phyloP scores from a whole-genome alignment of 2,329 filamentous ascomycete species.

The Diaporthe ampelina region DNA sequence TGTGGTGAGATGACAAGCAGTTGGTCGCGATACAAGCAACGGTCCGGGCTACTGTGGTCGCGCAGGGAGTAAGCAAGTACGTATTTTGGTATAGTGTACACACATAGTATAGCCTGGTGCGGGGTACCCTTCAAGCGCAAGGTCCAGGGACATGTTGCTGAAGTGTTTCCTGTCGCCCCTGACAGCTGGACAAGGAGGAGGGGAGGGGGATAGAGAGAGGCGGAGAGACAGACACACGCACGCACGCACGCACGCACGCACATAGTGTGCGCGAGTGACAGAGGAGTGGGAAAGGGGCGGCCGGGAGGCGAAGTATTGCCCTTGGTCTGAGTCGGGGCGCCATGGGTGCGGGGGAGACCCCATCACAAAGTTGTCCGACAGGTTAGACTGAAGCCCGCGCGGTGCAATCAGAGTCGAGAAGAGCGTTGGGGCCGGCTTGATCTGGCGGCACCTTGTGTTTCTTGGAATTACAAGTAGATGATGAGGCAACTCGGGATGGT shows the following conservation, averaged over 20 bases:
- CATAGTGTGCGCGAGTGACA: background rate
- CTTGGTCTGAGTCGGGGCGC: slow-evolving; percentile 7
- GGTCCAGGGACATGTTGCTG: slow-evolving; percentile 5
- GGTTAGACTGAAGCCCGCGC: background rate
- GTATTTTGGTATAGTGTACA: background rate
- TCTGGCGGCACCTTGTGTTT: slow-evolving; percentile 9
- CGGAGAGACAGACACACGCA: background rate
- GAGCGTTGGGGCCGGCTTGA: background rate
- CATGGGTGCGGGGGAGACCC: slow-evolving; percentile 31
- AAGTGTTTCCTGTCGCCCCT: slow-evolving; percentile 18
- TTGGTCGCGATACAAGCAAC: slow-evolving; percentile 27
- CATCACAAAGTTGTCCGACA: slow-evolving; percentile 18
- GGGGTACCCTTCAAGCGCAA: slow-evolving; percentile 28
- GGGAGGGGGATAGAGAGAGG: background rate
- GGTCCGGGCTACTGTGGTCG: background rate
- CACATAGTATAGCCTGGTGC: background rate
- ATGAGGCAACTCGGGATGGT: slow-evolving; percentile 12
- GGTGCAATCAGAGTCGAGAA: slow-evolving; percentile 27
- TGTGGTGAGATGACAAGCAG: background rate
- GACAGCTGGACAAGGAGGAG: slow-evolving; percentile 6
- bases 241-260: too few species aligned
- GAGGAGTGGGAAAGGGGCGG: background rate
- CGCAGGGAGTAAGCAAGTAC: background rate
- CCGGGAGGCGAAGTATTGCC: slow-evolving; percentile 20
- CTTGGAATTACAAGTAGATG: slow-evolving; percentile 19